A percentile compares a stretch with the other conserved stretches of the same genome.
Conservation (phyloP, 2,329 filamentous ascomycete genomes). For the Hortaea sp. region DNA sequence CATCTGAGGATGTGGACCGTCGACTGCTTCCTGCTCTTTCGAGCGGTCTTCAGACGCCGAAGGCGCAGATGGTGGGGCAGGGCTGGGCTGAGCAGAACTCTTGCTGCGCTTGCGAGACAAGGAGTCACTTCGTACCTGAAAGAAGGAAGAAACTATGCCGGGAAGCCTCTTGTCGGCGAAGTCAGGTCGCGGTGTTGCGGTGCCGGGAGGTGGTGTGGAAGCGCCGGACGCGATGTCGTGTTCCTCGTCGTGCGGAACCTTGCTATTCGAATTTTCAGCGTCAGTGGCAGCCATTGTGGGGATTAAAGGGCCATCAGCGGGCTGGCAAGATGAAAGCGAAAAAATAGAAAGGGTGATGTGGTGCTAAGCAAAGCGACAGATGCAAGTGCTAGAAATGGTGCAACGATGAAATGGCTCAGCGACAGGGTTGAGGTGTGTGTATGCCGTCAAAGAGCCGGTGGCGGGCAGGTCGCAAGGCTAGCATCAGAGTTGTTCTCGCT, state of each 20-base stretch:
- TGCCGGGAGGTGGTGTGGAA: slow-evolving; percentile 71
- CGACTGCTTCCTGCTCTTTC: slow-evolving; percentile 12
- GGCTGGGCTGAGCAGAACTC: slow-evolving; percentile 18
- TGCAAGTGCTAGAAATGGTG: background rate
- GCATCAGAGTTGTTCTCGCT: background rate
- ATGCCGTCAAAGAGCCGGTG: no score
- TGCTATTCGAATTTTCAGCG: slow-evolving; percentile 15
- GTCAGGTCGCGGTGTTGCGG: slow-evolving; percentile 89
- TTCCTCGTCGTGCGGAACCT: slow-evolving; percentile 44
- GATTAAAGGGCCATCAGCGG: background rate
- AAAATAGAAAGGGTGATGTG: background rate
- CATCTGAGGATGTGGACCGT: slow-evolving; percentile 11
- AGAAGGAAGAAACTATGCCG: slow-evolving; percentile 88
- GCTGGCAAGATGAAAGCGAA: background rate
- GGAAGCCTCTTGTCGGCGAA: slow-evolving; percentile 89
- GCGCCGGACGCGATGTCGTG: slow-evolving; percentile 72
- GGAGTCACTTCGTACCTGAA: slow-evolving; percentile 90
- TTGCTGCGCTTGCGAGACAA: slow-evolving; percentile 39
- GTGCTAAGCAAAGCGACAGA: background rate
- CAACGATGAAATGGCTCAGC: background rate
- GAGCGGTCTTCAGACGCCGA: slow-evolving; percentile 6
- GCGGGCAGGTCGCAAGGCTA: no score
- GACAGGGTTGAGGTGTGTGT: background rate
- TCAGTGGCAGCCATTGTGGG: slow-evolving; percentile 18
- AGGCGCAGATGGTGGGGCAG: slow-evolving; percentile 24